Percentiles rank a stretch among this genome's conserved stretches.
phyloP scores from a whole-genome alignment of 805 yeast genomes.

The Barnettozyma populi region DNA sequence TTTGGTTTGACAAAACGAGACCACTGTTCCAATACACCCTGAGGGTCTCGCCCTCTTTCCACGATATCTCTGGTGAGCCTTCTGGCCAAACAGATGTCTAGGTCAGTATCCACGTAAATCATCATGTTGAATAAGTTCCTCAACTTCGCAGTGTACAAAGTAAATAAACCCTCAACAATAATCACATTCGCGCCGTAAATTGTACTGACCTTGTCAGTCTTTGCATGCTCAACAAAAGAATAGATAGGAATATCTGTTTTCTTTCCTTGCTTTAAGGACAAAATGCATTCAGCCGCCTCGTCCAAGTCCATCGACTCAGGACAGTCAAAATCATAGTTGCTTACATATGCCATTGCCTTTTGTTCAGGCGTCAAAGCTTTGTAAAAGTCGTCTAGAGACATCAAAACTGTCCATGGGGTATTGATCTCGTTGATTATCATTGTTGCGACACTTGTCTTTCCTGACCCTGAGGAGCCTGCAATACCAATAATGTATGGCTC shows the following conservation, averaged over 20 bases:
- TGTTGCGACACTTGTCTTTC: conserved; percentile 89
- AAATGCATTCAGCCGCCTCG: conserved; percentile 55
- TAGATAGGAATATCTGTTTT: conserved; percentile 62
- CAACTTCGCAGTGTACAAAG: conserved; percentile 65
- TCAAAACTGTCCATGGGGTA: conserved; percentile 90
- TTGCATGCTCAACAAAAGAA: conserved; percentile 57
- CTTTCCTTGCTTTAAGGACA: conserved; percentile 64
- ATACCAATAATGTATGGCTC: conserved; percentile 84
- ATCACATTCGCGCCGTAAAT: conserved; percentile 94
- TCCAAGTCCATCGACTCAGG: conserved; percentile 86
- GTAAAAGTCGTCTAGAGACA: conserved; percentile 90
- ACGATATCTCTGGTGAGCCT: conserved; percentile 82
- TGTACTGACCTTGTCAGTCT: conserved; percentile 58
- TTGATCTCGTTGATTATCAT: conserved; percentile 69
- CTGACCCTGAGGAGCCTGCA: conserved; percentile 85
- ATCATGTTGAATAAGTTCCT: conserved; percentile 77
- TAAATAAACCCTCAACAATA: conserved; percentile 86
- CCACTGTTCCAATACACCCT: conserved; percentile 87
- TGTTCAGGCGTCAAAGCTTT: conserved; percentile 63
- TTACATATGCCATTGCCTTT: conserved; percentile 54
- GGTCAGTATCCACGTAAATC: conserved; percentile 88
- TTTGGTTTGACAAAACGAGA: conserved; percentile 87
- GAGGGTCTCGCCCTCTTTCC: conserved; percentile 78
- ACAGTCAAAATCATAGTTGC: conserved; percentile 79
- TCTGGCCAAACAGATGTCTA: conserved; percentile 88